Conservation (phyloP, 805 yeast species). For the Saccharomycopsis sp. region DNA sequence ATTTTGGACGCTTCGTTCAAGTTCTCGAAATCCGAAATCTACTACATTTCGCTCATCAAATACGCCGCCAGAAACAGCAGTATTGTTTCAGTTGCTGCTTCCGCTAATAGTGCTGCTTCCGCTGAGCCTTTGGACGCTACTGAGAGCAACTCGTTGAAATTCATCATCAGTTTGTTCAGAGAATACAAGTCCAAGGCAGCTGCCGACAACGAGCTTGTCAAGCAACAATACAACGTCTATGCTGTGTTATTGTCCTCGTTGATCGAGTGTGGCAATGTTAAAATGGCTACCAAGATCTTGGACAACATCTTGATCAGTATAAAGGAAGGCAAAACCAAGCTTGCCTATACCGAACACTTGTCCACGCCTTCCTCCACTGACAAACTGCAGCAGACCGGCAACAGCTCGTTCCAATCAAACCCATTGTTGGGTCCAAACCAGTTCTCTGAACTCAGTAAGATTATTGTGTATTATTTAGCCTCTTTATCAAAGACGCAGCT, state of each 20-base stretch:
- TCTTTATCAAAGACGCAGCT: constrained; percentile 11
- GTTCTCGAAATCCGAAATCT: constrained; percentile 12
- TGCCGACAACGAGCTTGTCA: constrained; percentile 3
- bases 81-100: background rate
- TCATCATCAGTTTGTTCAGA: constrained; percentile 11
- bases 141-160: background rate
- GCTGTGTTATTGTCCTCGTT: constrained; percentile 15
- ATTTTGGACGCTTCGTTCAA: constrained; percentile 3
- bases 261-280: constrained; percentile 12
- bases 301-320: constrained; percentile 15
- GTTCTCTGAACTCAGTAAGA: constrained; percentile 9
- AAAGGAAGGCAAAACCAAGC: constrained; percentile 1
- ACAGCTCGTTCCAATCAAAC: background rate
- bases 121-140: background rate
- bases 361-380: background rate
- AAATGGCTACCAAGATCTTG: constrained; percentile 17
- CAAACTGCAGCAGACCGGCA: background rate
- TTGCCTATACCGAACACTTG: background rate
- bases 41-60: constrained; percentile 17
- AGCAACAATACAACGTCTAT: constrained; percentile 17
- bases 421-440: constrained; percentile 1
- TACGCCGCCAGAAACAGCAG: constrained; percentile 7
- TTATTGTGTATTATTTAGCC: constrained; percentile 10
- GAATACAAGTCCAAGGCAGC: constrained; percentile 9
- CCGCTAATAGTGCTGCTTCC: background rate